Evolutionary conservation across 2,329 filamentous ascomycete species (phyloP).

Genomic region (Gaeumannomyces sp.): DNA sequence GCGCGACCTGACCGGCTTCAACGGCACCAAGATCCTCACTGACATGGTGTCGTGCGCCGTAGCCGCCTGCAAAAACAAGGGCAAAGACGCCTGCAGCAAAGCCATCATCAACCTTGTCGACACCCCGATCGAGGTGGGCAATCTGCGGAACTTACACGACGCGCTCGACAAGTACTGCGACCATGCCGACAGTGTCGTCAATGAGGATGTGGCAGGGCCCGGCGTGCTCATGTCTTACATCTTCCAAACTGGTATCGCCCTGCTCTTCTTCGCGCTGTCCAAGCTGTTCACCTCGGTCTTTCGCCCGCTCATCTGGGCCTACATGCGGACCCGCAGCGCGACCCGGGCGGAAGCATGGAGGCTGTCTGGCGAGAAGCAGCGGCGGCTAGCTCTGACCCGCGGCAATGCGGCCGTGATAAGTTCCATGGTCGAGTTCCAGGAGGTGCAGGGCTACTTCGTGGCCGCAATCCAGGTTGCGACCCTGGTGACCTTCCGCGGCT

Average conservation of each 20-base stretch:
- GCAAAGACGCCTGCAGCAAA: slow-evolving; percentile 6
- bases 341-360: not conserved
- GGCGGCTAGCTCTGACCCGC: slow-evolving; percentile 13
- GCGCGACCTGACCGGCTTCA: slow-evolving; percentile 6
- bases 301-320: slow-evolving; percentile 5
- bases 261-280: slow-evolving; percentile 12
- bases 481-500: slow-evolving; percentile 15
- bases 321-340: not conserved
- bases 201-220: slow-evolving; percentile 15
- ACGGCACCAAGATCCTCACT: slow-evolving; percentile 6
- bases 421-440: slow-evolving; percentile 21
- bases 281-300: slow-evolving; percentile 11
- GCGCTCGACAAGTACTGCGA: slow-evolving; percentile 12
- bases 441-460: slow-evolving; percentile 20
- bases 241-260: slow-evolving; percentile 13
- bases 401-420: slow-evolving; percentile 15
- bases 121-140: not conserved
- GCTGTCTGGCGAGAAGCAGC: slow-evolving; percentile 9
- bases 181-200: slow-evolving; percentile 9
- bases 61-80: slow-evolving; percentile 4
- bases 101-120: not conserved
- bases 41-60: slow-evolving; percentile 9
- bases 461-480: slow-evolving; percentile 19
- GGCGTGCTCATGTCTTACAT: slow-evolving; percentile 17
- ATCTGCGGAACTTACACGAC: not conserved